Base-by-base conservation (phyloP, 148 eudicot species). In the Vaccinium macrocarpon region DNA sequence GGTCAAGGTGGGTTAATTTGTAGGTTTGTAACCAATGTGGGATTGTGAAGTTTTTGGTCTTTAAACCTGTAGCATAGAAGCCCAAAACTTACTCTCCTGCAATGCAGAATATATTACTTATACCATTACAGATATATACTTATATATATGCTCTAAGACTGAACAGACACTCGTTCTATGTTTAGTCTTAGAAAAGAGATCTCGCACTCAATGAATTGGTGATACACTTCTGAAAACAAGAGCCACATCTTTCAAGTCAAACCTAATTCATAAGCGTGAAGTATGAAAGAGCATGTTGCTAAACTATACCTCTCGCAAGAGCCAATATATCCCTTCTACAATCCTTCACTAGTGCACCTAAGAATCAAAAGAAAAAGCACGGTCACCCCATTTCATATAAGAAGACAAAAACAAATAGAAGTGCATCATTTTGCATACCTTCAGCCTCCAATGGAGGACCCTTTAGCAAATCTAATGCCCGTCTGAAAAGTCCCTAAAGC, bases 401-500 rank as follows among this genome's bases (percentile, higher is more conserved):
- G 59, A 42, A 21, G 53, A 25, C 32, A 35, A 35, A 71, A 71
- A 57, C 64, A n/a, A 11, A 76, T 59, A 21, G 18, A 61, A 62
- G 42, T 66, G 18, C 42, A 15, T 23, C 52, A 14, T 66, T 61
- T 66, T 55, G 27, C 76, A 5, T 88, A 96, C 97, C 98, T 81
- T 88, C 89, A 56, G 76, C 79, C 59, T 90, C 92, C 87, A 94
- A 73, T 23, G 95, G 86, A 52, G 98, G 96, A 88, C 96, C 98
- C 89, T 92, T 97, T n/a, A 95, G 93, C 88, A 97, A 83, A 74
- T 93, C 95, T 79, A 93, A 72, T 29, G 97, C 97, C 90, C 84
- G 95, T 84, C 99, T 92, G 86, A 91, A 97, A 68, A 97, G 94
- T 77, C 98, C 99, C 99, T 97, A 90, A 32, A 77, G 29, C n/a